phyloP scores from a whole-genome alignment of 129 eudicot genomes.

The Escallonia rubra region DNA sequence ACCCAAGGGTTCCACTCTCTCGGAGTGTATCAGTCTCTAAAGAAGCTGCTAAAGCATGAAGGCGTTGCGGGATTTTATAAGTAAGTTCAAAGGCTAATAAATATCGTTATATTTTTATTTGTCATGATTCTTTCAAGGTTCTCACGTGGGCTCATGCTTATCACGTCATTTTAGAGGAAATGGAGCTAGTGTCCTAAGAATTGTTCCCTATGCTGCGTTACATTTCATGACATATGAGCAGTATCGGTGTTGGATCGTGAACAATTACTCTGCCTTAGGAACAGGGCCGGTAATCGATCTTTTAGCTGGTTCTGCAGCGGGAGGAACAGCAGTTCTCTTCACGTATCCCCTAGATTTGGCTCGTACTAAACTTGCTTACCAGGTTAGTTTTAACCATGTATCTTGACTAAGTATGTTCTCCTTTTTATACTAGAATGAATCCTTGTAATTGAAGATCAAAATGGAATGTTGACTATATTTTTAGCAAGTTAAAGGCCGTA shows the following conservation, averaged over 20 bases:
- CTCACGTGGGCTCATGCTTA: background rate
- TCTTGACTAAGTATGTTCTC: background rate
- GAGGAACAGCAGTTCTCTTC: slow-evolving; percentile 96
- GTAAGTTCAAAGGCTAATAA: slow-evolving; percentile 33
- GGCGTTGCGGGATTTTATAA: slow-evolving; percentile 84
- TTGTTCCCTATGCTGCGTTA: slow-evolving; percentile 89
- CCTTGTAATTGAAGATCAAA: too few relatives aligned
- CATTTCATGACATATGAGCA: slow-evolving; percentile 98
- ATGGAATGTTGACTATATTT: too few relatives aligned
- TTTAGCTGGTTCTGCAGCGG: slow-evolving; percentile 95
- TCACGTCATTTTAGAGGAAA: slow-evolving; percentile 60
- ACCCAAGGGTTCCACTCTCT: slow-evolving; percentile 79
- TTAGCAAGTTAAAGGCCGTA: too few relatives aligned
- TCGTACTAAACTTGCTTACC: slow-evolving; percentile 95
- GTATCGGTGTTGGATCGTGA: slow-evolving; percentile 67
- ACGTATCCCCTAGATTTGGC: slow-evolving; percentile 98
- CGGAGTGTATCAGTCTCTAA: slow-evolving; percentile 76
- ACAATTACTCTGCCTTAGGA: slow-evolving; percentile 67
- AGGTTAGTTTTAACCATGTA: slow-evolving; percentile 37
- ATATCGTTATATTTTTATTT: background rate
- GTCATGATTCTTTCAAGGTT: background rate
- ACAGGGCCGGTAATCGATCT: slow-evolving; percentile 94
- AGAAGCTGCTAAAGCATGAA: slow-evolving; percentile 80
- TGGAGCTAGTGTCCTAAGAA: slow-evolving; percentile 91
- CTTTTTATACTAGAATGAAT: too few relatives aligned